Conservation (phyloP, 257 asterid genomes). For the Vinca minor region DNA sequence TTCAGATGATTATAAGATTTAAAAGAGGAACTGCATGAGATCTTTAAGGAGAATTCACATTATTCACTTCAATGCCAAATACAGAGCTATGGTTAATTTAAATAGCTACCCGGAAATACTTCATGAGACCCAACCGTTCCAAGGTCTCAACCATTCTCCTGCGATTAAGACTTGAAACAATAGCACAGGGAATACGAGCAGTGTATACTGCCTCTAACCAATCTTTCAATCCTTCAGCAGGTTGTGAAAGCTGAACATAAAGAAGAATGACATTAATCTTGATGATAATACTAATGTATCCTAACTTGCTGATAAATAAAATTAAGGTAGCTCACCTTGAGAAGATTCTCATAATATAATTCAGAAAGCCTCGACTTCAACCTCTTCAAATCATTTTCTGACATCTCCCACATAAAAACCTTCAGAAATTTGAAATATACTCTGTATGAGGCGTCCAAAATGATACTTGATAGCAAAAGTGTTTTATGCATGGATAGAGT, state of each 20-base stretch:
- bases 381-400: conserved; percentile 50
- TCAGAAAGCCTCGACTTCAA: conserved; percentile 65
- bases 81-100: conserved; percentile 9
- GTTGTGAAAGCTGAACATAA: conserved; percentile 58
- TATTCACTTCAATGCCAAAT: neutral
- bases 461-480: neutral
- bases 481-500: neutral
- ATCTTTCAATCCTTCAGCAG: conserved; percentile 75
- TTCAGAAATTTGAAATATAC: conserved; percentile 23
- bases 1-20: neutral
- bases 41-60: neutral
- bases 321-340: conserved; percentile 51
- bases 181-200: conserved; percentile 92
- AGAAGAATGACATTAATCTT: conserved; percentile 10
- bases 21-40: too few species aligned
- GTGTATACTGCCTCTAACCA: conserved; percentile 91
- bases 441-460: neutral
- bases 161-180: conserved; percentile 86
- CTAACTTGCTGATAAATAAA: neutral
- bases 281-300: neutral
- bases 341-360: conserved; percentile 62
- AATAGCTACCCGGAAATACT: conserved; percentile 63
- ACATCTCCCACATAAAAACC: conserved; percentile 60
- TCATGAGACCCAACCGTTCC: conserved; percentile 73
- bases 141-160: conserved; percentile 63